phyloP scores from a whole-genome alignment of 2,329 filamentous ascomycete genomes.

The Cladophialophora exuberans region DNA sequence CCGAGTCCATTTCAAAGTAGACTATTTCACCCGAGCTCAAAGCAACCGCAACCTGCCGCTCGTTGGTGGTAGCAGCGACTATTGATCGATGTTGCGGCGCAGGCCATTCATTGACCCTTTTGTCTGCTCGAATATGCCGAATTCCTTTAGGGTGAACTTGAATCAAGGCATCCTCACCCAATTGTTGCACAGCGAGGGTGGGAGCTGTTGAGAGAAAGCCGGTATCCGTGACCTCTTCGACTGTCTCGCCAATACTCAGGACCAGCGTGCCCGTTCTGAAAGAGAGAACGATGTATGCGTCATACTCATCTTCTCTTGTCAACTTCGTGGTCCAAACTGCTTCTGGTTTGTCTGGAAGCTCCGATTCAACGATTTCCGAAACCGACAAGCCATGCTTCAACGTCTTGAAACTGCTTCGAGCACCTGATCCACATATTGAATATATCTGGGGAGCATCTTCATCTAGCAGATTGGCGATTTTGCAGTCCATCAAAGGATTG shows the following conservation, averaged over 20 bases:
- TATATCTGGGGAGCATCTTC: slow-evolving; percentile 93
- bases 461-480: slow-evolving; percentile 84
- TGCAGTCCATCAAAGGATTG: slow-evolving; percentile 89
- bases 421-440: slow-evolving; percentile 84
- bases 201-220: slow-evolving; percentile 87
- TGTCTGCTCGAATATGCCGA: slow-evolving; percentile 77
- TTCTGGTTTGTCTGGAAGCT: slow-evolving; percentile 83
- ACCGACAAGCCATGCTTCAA: slow-evolving; percentile 92
- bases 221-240: slow-evolving; percentile 92
- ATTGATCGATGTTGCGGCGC: slow-evolving; percentile 93
- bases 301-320: slow-evolving; percentile 77
- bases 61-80: slow-evolving; percentile 90
- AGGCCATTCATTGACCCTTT: slow-evolving; percentile 88
- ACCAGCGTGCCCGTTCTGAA: slow-evolving; percentile 89
- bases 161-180: slow-evolving; percentile 88
- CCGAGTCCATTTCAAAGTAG: slow-evolving; percentile 95
- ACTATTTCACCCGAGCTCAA: slow-evolving; percentile 95
- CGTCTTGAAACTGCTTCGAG: slow-evolving; percentile 85
- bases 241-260: slow-evolving; percentile 92
- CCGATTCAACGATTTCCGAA: slow-evolving; percentile 92
- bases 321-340: slow-evolving; percentile 96
- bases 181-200: slow-evolving; percentile 88
- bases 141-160: slow-evolving; percentile 98
- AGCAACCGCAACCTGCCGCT: slow-evolving; percentile 88
- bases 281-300: slow-evolving; percentile 94